Evolutionary conservation across 2,329 filamentous ascomycete genomes (phyloP).

Genomic region (Lecanicillium sp.): DNA sequence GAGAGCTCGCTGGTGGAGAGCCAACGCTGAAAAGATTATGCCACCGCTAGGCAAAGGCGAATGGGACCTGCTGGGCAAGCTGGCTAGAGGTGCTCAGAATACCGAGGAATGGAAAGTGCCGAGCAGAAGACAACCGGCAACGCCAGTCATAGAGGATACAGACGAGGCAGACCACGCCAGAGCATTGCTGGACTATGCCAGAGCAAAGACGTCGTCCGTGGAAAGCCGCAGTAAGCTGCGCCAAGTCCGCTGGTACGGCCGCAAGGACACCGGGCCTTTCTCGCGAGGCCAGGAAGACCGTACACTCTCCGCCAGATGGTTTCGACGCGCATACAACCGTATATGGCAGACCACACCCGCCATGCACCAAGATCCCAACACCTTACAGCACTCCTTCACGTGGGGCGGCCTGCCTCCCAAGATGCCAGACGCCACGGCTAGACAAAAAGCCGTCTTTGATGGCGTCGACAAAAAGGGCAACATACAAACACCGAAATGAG

Average conservation of each 20-base stretch:
- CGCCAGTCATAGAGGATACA: too few species aligned
- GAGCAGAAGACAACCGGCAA: too few species aligned
- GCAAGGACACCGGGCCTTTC: slow-evolving; percentile 29
- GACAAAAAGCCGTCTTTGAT: slow-evolving; percentile 39
- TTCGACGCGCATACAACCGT: slow-evolving; percentile 39
- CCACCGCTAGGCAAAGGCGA: slow-evolving; percentile 47
- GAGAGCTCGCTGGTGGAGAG: slow-evolving; percentile 39
- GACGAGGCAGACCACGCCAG: background rate
- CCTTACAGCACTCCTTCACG: slow-evolving; percentile 25
- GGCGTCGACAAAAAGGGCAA: slow-evolving; percentile 28
- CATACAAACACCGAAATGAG: slow-evolving; percentile 2
- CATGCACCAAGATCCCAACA: slow-evolving; percentile 26
- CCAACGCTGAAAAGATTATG: slow-evolving; percentile 35
- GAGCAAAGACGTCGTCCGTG: background rate
- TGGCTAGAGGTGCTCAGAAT: slow-evolving; percentile 35
- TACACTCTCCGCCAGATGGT: slow-evolving; percentile 29
- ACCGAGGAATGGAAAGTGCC: slow-evolving; percentile 29
- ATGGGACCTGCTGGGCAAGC: slow-evolving; percentile 45
- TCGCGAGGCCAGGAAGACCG: slow-evolving; percentile 18
- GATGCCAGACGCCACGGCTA: slow-evolving; percentile 21
- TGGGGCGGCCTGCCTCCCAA: slow-evolving; percentile 35
- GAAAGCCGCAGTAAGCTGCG: background rate
- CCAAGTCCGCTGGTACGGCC: slow-evolving; percentile 26
- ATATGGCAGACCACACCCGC: slow-evolving; percentile 38
- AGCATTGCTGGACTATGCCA: slow-evolving; percentile 3